Conservation (phyloP, 371 early-diverging fungal species). For the Saksenaea vasiformis region DNA sequence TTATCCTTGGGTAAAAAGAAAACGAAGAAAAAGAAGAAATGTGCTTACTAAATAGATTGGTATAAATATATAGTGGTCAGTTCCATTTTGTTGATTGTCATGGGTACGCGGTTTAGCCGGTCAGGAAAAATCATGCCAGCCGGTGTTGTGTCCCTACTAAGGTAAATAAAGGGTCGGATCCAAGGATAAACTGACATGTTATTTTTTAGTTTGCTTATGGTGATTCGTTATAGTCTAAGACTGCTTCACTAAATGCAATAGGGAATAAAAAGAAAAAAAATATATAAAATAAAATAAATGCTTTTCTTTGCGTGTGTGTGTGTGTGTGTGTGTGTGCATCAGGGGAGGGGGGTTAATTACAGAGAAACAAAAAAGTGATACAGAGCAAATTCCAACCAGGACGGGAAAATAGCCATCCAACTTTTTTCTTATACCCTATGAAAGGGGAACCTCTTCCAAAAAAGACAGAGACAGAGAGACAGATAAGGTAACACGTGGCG, state of each 20-base stretch:
- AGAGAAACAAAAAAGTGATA: neutral
- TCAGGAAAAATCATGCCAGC: slow-evolving; percentile 68
- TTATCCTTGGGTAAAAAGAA: slow-evolving; percentile 42
- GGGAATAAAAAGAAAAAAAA: neutral
- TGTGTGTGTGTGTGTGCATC: no score
- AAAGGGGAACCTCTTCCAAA: neutral
- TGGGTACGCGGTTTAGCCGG: slow-evolving; percentile 58
- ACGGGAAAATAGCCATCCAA: neutral
- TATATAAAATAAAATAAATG: neutral
- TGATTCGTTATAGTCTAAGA: slow-evolving; percentile 25
- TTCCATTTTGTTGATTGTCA: slow-evolving; percentile 48
- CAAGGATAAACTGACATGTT: neutral
- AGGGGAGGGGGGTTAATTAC: neutral
- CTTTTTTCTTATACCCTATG: neutral
- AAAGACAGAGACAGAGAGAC: neutral
- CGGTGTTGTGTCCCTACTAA: slow-evolving; percentile 53
- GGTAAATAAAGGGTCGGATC: slow-evolving; percentile 26
- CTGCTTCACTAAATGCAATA: slow-evolving; percentile 12
- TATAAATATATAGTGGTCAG: slow-evolving; percentile 29
- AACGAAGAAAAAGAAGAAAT: neutral
- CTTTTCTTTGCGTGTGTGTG: no score
- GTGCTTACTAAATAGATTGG: neutral
- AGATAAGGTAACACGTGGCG: neutral
- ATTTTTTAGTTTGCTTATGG: slow-evolving; percentile 30
- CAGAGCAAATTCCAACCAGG: neutral